Evolutionary conservation across 345 rosid genomes (phyloP).

Genomic region (Eucalyptus tenuipes): DNA sequence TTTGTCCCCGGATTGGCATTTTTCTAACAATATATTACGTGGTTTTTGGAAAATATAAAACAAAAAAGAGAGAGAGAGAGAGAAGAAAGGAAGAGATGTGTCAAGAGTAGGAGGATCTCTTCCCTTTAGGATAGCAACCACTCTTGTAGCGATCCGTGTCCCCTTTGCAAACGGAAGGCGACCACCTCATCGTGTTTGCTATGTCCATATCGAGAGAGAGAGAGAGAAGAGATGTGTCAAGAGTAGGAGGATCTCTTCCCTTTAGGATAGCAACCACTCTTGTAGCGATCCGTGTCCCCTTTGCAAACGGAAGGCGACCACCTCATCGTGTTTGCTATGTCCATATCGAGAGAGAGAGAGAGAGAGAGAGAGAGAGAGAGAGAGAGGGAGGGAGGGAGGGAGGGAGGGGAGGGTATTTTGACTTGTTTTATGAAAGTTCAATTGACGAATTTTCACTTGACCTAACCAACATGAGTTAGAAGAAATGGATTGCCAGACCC

Average conservation of each 20-base stretch:
- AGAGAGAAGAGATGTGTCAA: neutral
- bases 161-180: neutral
- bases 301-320: neutral
- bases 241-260: neutral
- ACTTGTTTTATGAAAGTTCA: neutral
- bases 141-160: neutral
- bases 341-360: neutral
- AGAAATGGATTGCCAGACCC: neutral
- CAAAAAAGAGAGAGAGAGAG: neutral
- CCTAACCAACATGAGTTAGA: neutral
- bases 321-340: neutral
- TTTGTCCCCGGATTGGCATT: neutral
- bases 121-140: neutral
- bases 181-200: neutral
- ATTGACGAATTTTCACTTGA: neutral
- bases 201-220: neutral
- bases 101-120: neutral
- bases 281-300: neutral
- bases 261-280: neutral
- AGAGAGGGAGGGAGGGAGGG: no score
- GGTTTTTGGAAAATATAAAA: neutral
- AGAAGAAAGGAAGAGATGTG: neutral
- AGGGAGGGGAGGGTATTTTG: neutral
- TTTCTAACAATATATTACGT: neutral
- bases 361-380: neutral